Base-by-base conservation (phyloP, 257 asterid species). In the Eustoma russellianum region DNA sequence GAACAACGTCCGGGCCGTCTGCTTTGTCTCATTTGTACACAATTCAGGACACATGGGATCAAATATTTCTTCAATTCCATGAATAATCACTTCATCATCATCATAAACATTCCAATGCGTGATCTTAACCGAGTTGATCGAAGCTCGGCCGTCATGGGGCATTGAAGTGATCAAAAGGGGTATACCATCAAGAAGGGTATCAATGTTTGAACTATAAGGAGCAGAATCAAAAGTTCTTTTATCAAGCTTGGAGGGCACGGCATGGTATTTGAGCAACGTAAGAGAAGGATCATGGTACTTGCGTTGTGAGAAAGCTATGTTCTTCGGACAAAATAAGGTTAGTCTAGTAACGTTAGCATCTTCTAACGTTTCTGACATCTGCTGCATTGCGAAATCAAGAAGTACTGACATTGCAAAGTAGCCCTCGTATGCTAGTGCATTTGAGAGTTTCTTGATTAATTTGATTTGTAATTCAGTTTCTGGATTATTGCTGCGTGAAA, bases 321-420 rank as follows among this genome's bases (percentile, higher is more conserved):
- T 53, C 9, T 5, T 33, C 11, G 55, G 63, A 24, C 55, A 46
- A 13, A 58, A 58, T 10, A 58, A 14, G 38, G 63, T 47, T 13
- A 58, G 34, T 2, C 8, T 34, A 6, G 46, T 33, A 5, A 33
- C 34, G 17, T 40, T 55, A 0, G 40, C 18, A 5, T 13, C n/a
- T 0, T 0, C 46, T 13, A 53, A 58, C 48, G 18, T 17, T n/a
- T 34, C 24, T 34, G 49, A 14, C 28, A 16, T 46, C 41, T 1
- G 38, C 9, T 49, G 9, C 13, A 59, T 17, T 7, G 46, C 48
- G n/a, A 17, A 41, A 41, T 56, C 13, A 38, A 48, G 47, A 48
- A 48, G 19, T 9, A 59, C 41, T 6, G 50, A 59, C 64, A 59
- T 59, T 7, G 48, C 38, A 38, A 59, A 1, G 1, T 59, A 49